Conservation (phyloP, 441 rosid genomes). For the Gossypium laxum region DNA sequence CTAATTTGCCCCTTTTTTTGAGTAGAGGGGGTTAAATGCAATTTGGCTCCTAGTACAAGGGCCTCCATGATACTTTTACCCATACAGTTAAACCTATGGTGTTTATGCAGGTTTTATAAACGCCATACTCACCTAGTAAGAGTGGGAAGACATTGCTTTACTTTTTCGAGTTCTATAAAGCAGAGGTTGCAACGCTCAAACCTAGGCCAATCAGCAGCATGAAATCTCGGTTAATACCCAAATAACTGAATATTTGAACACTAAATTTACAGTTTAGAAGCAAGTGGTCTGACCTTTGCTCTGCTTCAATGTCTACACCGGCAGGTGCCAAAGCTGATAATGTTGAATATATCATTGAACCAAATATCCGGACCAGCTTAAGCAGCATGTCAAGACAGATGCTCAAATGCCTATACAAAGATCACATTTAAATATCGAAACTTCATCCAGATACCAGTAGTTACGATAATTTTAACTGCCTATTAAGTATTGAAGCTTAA, state of each 20-base stretch:
- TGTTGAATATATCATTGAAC: slow-evolving; percentile 70
- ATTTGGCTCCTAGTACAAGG: too few species aligned
- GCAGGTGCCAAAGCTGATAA: slow-evolving; percentile 66
- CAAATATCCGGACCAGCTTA: slow-evolving; percentile 70
- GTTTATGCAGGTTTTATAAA: neutral
- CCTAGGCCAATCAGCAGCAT: slow-evolving; percentile 30
- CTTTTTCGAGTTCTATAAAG: slow-evolving; percentile 76
- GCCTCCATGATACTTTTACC: too few species aligned
- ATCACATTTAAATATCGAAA: neutral
- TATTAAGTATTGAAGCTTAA: neutral
- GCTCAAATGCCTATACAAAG: slow-evolving; percentile 57
- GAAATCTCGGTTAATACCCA: neutral
- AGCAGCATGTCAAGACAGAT: slow-evolving; percentile 72
- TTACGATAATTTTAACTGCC: neutral
- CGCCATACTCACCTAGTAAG: slow-evolving; percentile 42
- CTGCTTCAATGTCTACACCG: slow-evolving; percentile 96
- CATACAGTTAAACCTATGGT: neutral
- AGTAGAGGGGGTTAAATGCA: too few species aligned
- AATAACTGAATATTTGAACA: neutral
- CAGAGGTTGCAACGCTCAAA: slow-evolving; percentile 81
- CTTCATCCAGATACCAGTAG: neutral
- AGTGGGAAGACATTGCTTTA: slow-evolving; percentile 53
- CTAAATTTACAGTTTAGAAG: slow-evolving; percentile 10
- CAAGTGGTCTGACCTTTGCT: slow-evolving; percentile 54
- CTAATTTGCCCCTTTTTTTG: too few species aligned